phyloP scores from a whole-genome alignment of 2,329 filamentous ascomycete genomes.

The Gnomoniopsis sp. region DNA sequence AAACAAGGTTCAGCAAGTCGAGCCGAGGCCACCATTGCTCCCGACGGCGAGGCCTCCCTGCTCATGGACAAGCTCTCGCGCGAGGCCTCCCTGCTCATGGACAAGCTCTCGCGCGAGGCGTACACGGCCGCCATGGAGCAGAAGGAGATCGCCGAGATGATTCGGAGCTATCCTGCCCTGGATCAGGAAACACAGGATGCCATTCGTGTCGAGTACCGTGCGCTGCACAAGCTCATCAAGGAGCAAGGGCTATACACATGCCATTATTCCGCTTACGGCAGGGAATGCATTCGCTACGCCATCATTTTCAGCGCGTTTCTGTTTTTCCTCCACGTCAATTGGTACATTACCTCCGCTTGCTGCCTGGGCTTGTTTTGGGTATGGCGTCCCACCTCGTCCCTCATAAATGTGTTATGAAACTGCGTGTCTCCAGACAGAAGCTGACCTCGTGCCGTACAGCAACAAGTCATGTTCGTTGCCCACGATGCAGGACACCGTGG shows the following conservation, averaged over 20 bases:
- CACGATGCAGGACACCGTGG: constrained; percentile 63
- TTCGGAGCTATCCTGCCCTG: constrained; percentile 47
- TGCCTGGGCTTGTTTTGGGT: constrained; percentile 63
- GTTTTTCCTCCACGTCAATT: constrained; percentile 41
- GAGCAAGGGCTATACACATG: constrained; percentile 58
- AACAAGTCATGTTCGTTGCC: constrained; percentile 67
- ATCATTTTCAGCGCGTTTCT: constrained; percentile 48
- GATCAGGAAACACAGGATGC: constrained; percentile 51
- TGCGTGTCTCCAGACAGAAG: background rate
- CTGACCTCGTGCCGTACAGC: constrained; percentile 33
- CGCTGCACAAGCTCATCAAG: constrained; percentile 51
- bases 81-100: background rate
- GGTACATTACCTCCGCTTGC: constrained; percentile 55
- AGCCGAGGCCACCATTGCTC: background rate
- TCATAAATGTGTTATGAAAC: background rate
- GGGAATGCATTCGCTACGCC: constrained; percentile 54
- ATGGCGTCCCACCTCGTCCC: constrained; percentile 20
- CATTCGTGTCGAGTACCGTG: constrained; percentile 54
- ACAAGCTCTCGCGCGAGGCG: constrained; percentile 13
- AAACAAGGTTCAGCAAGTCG: background rate
- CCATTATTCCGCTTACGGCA: constrained; percentile 54
- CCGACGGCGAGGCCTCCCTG: background rate
- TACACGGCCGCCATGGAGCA: constrained; percentile 18
- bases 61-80: constrained; percentile 12
- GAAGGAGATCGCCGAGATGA: constrained; percentile 21